Conservation (phyloP, 2,329 filamentous ascomycete genomes). For the Cryphonectria naterciae region DNA sequence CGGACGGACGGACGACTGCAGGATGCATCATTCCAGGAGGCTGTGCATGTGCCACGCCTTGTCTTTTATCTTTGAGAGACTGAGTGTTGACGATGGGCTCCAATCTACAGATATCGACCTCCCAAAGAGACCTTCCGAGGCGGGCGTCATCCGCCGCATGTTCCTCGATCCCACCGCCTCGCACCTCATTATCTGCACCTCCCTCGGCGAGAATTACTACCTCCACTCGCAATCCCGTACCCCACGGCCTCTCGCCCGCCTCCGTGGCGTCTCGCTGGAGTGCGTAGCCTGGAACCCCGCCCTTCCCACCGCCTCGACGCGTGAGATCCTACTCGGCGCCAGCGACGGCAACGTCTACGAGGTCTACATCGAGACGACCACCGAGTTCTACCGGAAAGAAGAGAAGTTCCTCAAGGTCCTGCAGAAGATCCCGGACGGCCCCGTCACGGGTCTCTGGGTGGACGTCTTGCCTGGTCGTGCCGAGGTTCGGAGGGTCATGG, state of each 20-base stretch:
- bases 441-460: slow-evolving; percentile 84
- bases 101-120: slow-evolving; percentile 81
- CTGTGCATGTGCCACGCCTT: background rate
- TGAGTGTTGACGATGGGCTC: slow-evolving; percentile 14
- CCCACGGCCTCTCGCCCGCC: slow-evolving; percentile 76
- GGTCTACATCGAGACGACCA: slow-evolving; percentile 89
- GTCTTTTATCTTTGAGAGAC: background rate
- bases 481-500: slow-evolving; percentile 76
- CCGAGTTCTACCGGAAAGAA: slow-evolving; percentile 93
- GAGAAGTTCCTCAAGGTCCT: slow-evolving; percentile 88
- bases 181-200: slow-evolving; percentile 89
- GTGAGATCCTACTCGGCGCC: slow-evolving; percentile 89
- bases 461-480: slow-evolving; percentile 69
- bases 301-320: slow-evolving; percentile 87
- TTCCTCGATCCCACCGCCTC: slow-evolving; percentile 97
- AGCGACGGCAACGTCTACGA: slow-evolving; percentile 97
- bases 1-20: background rate
- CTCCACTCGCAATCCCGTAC: slow-evolving; percentile 93
- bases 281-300: slow-evolving; percentile 94
- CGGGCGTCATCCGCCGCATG: slow-evolving; percentile 91
- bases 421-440: slow-evolving; percentile 79
- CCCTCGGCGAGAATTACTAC: slow-evolving; percentile 95
- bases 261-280: slow-evolving; percentile 88
- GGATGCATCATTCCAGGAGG: background rate
- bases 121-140: slow-evolving; percentile 87